phyloP scores from a whole-genome alignment of 805 yeast genomes.

The Candida argentea region DNA sequence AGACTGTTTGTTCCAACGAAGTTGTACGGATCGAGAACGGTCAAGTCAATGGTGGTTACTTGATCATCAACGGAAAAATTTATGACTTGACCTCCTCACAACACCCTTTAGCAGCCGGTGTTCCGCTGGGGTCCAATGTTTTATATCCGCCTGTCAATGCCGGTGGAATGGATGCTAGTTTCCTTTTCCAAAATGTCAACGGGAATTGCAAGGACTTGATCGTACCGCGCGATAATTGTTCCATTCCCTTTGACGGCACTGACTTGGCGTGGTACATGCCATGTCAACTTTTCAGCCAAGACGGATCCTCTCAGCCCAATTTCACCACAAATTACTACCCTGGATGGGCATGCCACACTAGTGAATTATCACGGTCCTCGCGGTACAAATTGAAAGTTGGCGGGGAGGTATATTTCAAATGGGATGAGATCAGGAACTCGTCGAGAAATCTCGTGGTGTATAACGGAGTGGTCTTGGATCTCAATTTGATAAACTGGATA shows the following conservation, averaged over 20 bases:
- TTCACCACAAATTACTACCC: slow-evolving; percentile 52
- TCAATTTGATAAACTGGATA: slow-evolving; percentile 69
- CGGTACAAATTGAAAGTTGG: slow-evolving; percentile 49
- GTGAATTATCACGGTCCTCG: slow-evolving; percentile 53
- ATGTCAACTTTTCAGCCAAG: slow-evolving; percentile 59
- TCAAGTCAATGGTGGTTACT: slow-evolving; percentile 47
- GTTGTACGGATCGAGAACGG: slow-evolving; percentile 44
- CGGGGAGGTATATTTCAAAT: slow-evolving; percentile 78
- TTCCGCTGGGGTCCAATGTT: slow-evolving; percentile 57
- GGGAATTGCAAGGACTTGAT: slow-evolving; percentile 80
- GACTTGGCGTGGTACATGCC: slow-evolving; percentile 96
- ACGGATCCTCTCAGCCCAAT: slow-evolving; percentile 64
- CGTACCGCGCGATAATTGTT: slow-evolving; percentile 52
- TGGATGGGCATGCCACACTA: slow-evolving; percentile 92
- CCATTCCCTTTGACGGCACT: slow-evolving; percentile 51
- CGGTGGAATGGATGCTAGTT: slow-evolving; percentile 79
- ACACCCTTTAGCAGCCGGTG: slow-evolving; percentile 81
- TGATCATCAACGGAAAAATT: slow-evolving; percentile 77
- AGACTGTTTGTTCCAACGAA: slow-evolving; percentile 55
- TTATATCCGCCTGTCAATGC: slow-evolving; percentile 81
- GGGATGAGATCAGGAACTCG: slow-evolving; percentile 73
- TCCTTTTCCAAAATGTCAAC: slow-evolving; percentile 84
- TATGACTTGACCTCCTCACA: slow-evolving; percentile 59
- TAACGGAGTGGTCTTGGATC: slow-evolving; percentile 81
- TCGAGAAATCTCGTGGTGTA: slow-evolving; percentile 76